Conservation (phyloP, 768 basidiomycete genomes). For the Lactifluus echinatus region DNA sequence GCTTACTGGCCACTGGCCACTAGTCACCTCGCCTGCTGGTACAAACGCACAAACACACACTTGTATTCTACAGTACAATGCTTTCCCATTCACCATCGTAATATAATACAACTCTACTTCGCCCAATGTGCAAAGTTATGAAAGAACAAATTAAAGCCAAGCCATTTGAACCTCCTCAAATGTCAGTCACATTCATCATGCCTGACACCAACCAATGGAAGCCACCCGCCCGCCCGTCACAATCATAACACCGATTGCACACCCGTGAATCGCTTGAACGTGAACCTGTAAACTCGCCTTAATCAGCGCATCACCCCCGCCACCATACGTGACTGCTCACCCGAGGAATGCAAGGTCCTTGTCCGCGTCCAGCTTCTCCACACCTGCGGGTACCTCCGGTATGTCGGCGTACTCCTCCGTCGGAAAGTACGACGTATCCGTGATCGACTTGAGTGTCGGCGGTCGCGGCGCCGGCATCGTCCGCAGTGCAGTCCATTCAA, state of each 20-base stretch:
- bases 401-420: slow-evolving; percentile 87
- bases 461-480: slow-evolving; percentile 91
- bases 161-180: no score
- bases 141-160: no score
- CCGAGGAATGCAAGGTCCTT: slow-evolving; percentile 55
- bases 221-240: no score
- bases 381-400: slow-evolving; percentile 38
- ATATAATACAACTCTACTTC: no score
- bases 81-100: no score
- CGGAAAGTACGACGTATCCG: slow-evolving; percentile 96
- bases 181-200: no score
- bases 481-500: slow-evolving; percentile 85
- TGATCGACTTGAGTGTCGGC: slow-evolving; percentile 84
- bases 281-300: slow-evolving; percentile 41
- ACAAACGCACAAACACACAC: background rate
- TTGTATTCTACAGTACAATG: no score
- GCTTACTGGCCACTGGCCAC: no score
- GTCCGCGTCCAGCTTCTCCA: slow-evolving; percentile 36
- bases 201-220: no score
- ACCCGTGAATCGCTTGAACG: slow-evolving; percentile 65
- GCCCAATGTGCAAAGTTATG: no score
- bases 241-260: slow-evolving; percentile 19
- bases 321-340: slow-evolving; percentile 22
- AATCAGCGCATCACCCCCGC: slow-evolving; percentile 10
- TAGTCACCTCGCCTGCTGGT: no score